Evolutionary conservation across 805 yeast species (phyloP), one percentile per base, ranked within the genome.

Genomic region (Ogataea henricii): DNA sequence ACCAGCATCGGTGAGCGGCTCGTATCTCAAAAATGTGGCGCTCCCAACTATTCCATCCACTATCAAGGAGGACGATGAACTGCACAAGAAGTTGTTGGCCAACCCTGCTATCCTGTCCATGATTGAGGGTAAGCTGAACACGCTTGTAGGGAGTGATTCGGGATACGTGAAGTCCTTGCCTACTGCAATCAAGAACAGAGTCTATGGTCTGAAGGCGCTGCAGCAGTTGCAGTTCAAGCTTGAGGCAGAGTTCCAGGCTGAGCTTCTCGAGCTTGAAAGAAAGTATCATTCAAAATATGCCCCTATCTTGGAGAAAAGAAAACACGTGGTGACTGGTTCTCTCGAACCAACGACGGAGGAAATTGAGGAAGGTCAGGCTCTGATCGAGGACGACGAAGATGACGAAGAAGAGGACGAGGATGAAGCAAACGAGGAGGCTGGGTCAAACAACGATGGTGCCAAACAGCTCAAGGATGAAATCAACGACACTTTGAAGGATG

Each of bases 231-330:
- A 91, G 66, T 82, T 87, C 73, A 78, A 82, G 57, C 72, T 91
- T 60, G 98, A 94, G 69, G 89, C 88, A 45, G 88, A 92, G 59
- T 94, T 90, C 72, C 97, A 92, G 68, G 80, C 83, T 59, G 97
- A 91, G 65, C 74, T 94, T 64, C 78, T 89, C 62, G 89, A 81
- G 60, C 79, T 94, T 60, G 98, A 94, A 70, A 86, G 83, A 70
- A 84, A 83, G 69, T 94, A 76, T 69, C 79, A 82, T 57, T 72
- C 70, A 54, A 78, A 81, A 68, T 90, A 89, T 68, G 77, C 75
- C 56, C 96, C 97, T 4, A 69, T 92, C 49, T 88, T 83, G 63
- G 80, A 76, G 53, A 78, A 81, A 61, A 85, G 99, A 72, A 77
- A 80, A 54, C 73, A 81, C 52, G 81, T 92, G 54, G 76, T 94